A percentile compares a stretch with the other conserved stretches of the same genome.
Evolutionary conservation across 2,329 filamentous ascomycete species (phyloP).

Genomic region (Biscogniauxia sp.): DNA sequence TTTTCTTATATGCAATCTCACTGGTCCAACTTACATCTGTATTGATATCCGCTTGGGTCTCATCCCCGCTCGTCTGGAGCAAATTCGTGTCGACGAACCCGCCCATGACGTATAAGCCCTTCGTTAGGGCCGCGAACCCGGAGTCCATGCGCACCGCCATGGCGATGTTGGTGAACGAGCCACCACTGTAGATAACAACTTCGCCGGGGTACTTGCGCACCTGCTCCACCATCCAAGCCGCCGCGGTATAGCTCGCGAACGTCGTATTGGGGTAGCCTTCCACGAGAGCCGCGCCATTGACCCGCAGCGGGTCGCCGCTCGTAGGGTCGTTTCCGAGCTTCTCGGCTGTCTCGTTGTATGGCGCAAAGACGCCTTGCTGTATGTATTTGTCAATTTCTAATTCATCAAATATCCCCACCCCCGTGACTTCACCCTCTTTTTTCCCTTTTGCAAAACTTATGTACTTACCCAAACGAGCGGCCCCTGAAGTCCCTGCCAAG

Average conservation of each 20-base stretch:
- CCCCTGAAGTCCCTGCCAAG: conserved; percentile 44
- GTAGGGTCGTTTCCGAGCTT: conserved; percentile 43
- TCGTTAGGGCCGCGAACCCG: conserved; percentile 43
- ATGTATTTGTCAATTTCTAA: conserved; percentile 12
- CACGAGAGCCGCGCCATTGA: conserved; percentile 40
- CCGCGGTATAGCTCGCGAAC: conserved; percentile 38
- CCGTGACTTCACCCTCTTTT: not conserved
- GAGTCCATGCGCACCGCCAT: conserved; percentile 45
- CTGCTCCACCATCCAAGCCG: conserved; percentile 46
- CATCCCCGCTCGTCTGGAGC: conserved; percentile 25
- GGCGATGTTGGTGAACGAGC: conserved; percentile 48
- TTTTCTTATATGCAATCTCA: not conserved
- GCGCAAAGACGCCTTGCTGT: conserved; percentile 41
- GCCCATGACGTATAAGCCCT: conserved; percentile 49
- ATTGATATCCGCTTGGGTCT: conserved; percentile 25
- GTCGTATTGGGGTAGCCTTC: conserved; percentile 47
- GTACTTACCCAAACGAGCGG: conserved; percentile 41
- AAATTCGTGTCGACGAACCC: conserved; percentile 46
- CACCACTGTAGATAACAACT: conserved; percentile 46
- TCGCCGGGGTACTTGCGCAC: conserved; percentile 49
- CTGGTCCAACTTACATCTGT: conserved; percentile 20
- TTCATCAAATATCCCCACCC: too few relatives aligned
- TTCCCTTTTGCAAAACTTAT: not conserved
- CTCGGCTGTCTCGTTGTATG: conserved; percentile 42
- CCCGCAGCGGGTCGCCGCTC: conserved; percentile 40